Percentiles rank a stretch among this genome's conserved stretches.
Conservation (phyloP, 768 basidiomycete genomes). For the Neoboletus subvelutipes region DNA sequence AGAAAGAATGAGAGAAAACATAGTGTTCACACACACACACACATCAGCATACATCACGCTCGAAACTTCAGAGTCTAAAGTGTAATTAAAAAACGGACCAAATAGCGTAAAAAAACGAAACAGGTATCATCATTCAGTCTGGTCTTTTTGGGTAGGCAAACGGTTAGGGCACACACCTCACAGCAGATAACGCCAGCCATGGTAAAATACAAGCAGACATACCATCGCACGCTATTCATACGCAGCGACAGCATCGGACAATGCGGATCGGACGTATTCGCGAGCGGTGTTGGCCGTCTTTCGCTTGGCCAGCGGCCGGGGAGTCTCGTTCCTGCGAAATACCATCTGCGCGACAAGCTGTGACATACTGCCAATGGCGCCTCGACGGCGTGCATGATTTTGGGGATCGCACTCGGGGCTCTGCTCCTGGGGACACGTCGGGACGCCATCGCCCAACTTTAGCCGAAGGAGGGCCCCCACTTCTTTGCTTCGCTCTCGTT, state of each 20-base stretch:
- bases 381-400: constrained; percentile 21
- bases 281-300: constrained; percentile 21
- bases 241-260: constrained; percentile 23
- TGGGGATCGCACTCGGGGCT: constrained; percentile 25
- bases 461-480: constrained; percentile 54
- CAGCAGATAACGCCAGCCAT: constrained; percentile 14
- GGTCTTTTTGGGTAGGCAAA: constrained; percentile 8
- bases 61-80: constrained; percentile 13
- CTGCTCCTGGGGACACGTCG: constrained; percentile 22
- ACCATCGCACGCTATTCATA: constrained; percentile 13
- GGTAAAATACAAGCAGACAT: constrained; percentile 6
- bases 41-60: constrained; percentile 27
- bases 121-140: constrained; percentile 22
- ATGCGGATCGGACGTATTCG: constrained; percentile 30
- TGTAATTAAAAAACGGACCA: constrained; percentile 3
- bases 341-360: constrained; percentile 50
- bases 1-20: constrained; percentile 16
- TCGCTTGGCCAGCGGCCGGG: constrained; percentile 39
- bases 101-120: constrained; percentile 15
- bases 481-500: constrained; percentile 57
- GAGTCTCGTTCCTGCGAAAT: constrained; percentile 41
- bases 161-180: constrained; percentile 25
- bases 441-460: constrained; percentile 42
- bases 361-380: constrained; percentile 31
- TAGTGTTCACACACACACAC: constrained; percentile 24